A percentile compares a stretch with the other conserved stretches of the same genome.
Conservation (phyloP, 192 early-diverging fungal genomes). For the Thamnidium elegans region DNA sequence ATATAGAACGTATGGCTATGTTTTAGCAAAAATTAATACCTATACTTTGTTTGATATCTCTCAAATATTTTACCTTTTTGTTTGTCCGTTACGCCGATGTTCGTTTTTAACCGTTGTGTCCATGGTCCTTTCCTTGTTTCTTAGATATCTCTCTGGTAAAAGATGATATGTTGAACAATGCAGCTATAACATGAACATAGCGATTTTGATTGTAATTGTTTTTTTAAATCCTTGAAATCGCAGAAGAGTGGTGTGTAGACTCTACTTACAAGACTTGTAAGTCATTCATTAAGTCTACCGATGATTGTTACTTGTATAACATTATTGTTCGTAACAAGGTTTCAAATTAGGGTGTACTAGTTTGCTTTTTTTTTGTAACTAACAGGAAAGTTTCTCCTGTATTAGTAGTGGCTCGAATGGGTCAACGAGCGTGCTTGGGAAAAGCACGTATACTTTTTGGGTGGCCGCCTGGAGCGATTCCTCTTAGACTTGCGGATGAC, state of each 20-base stretch:
- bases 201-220: neutral
- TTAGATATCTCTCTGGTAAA: neutral
- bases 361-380: conserved; percentile 5
- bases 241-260: neutral
- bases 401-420: neutral
- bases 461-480: no score
- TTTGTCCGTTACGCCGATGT: neutral
- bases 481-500: no score
- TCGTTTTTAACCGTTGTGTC: neutral
- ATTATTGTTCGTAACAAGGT: neutral
- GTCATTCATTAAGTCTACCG: neutral
- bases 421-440: conserved; percentile 5
- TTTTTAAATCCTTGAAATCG: neutral
- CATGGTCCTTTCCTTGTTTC: neutral
- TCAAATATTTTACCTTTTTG: neutral
- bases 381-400: neutral
- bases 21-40: no score
- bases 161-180: neutral
- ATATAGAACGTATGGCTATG: neutral
- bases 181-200: neutral
- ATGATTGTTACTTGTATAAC: neutral
- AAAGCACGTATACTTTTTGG: no score
- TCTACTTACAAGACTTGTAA: neutral
- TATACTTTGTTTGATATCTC: no score
- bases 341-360: neutral